Conservation (phyloP, 257 asterid genomes). For the Fraxinus excelsior region DNA sequence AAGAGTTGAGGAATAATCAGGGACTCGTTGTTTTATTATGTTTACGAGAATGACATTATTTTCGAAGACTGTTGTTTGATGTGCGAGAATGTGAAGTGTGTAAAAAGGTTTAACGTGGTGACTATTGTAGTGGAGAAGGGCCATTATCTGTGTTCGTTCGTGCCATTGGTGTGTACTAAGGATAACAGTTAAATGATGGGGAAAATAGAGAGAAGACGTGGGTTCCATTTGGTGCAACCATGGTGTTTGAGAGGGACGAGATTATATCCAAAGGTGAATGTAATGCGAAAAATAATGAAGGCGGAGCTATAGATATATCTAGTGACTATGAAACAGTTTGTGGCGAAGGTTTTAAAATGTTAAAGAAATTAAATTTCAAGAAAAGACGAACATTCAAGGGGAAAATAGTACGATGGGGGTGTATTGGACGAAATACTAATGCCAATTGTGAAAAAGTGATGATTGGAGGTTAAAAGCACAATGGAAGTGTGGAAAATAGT, state of each 20-base stretch:
- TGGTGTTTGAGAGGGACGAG: background rate
- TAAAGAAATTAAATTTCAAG: slow-evolving; percentile 7
- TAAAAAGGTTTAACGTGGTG: too few relatives aligned
- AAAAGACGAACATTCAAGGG: slow-evolving; percentile 9
- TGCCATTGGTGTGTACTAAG: slow-evolving; percentile 17
- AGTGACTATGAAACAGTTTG: slow-evolving; percentile 22
- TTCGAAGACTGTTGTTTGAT: too few relatives aligned
- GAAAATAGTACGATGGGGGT: slow-evolving; percentile 1
- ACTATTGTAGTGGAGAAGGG: too few relatives aligned
- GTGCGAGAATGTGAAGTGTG: too few relatives aligned
- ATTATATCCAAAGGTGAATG: background rate
- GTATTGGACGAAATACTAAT: background rate
- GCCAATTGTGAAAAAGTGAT: background rate
- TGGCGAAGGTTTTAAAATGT: background rate
- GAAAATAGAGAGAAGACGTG: slow-evolving; percentile 23
- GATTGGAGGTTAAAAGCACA: slow-evolving; percentile 3
- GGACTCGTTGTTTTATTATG: too few relatives aligned
- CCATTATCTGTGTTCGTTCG: background rate
- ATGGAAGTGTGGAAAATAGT: background rate
- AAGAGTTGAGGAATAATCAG: too few relatives aligned
- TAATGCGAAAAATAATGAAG: slow-evolving; percentile 16
- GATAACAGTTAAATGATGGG: slow-evolving; percentile 11
- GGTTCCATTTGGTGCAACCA: slow-evolving; percentile 37
- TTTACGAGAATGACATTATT: too few relatives aligned
- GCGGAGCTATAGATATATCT: slow-evolving; percentile 12